Conservation (phyloP, 495 filamentous ascomycete species). For the Rhizodiscina lignyota region DNA sequence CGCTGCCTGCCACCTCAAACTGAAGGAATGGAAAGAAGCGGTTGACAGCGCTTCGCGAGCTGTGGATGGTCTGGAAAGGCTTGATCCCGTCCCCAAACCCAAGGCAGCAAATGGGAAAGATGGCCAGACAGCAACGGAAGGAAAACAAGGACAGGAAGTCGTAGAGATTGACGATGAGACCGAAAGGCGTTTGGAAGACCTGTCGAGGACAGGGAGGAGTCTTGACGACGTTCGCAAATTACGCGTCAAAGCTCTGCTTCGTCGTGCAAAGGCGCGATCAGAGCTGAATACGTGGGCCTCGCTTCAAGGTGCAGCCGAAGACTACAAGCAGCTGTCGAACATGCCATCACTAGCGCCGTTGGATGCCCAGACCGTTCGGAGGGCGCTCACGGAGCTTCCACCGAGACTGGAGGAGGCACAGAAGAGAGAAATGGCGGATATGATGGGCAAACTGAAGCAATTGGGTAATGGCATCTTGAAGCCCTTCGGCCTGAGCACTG, state of each 20-base stretch:
- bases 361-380: conserved; percentile 50
- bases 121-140: conserved; percentile 2
- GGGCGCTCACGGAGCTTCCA: conserved; percentile 46
- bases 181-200: conserved; percentile 13
- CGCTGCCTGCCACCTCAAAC: conserved; percentile 76
- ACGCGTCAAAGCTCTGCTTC: conserved; percentile 67
- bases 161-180: conserved; percentile 34
- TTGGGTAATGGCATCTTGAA: conserved; percentile 83
- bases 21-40: conserved; percentile 74
- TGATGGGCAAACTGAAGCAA: conserved; percentile 93
- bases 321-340: conserved; percentile 19
- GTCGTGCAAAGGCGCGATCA: conserved; percentile 60
- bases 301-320: conserved; percentile 63
- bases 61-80: conserved; percentile 50
- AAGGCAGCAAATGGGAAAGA: conserved; percentile 3
- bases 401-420: conserved; percentile 53
- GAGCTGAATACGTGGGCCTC: conserved; percentile 62
- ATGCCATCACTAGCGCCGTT: conserved; percentile 37
- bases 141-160: conserved; percentile 19
- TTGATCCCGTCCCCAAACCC: conserved; percentile 28
- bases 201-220: conserved; percentile 19
- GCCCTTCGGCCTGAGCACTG: conserved; percentile 82
- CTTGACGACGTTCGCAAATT: conserved; percentile 56
- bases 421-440: conserved; percentile 78
- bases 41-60: conserved; percentile 56